Percentiles rank a stretch among this genome's conserved stretches.
Conservation (phyloP, 768 basidiomycete genomes). For the Coprinellus micaceus region DNA sequence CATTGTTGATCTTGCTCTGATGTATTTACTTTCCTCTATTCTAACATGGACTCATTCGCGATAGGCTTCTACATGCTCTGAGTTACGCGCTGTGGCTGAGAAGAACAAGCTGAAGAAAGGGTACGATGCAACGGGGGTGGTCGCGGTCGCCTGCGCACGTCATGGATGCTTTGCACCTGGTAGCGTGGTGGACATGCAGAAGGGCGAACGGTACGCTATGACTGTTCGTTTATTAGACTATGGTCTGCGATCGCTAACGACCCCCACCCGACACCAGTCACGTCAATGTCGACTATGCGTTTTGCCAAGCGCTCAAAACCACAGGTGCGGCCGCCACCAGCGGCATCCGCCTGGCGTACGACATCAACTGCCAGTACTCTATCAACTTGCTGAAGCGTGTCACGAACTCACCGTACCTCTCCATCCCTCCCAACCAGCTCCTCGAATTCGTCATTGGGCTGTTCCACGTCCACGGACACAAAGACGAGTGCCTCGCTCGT, state of each 20-base stretch:
- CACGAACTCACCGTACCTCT: not conserved
- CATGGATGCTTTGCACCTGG: slow-evolving; percentile 4
- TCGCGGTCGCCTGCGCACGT: not conserved
- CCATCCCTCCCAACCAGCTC: slow-evolving; percentile 3
- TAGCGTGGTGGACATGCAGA: not conserved
- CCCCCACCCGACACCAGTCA: not conserved
- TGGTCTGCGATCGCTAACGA: too few relatives aligned
- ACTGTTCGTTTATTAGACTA: too few relatives aligned
- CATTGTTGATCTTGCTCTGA: too few relatives aligned
- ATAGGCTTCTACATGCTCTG: not conserved
- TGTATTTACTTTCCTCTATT: too few relatives aligned
- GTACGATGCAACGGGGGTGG: not conserved
- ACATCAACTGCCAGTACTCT: slow-evolving; percentile 16
- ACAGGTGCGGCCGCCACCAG: not conserved
- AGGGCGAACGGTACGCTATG: not conserved
- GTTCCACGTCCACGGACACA: slow-evolving; percentile 24
- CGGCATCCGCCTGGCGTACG: not conserved
- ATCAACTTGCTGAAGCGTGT: slow-evolving; percentile 8
- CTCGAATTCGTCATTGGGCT: slow-evolving; percentile 4
- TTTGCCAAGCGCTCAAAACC: not conserved
- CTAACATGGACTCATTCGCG: not conserved
- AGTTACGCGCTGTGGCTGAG: not conserved
- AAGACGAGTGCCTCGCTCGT: slow-evolving; percentile 17
- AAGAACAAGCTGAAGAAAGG: not conserved
- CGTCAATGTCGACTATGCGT: not conserved